Evolutionary conservation across 2,329 filamentous ascomycete genomes (phyloP), one percentile per base, ranked within the genome.

Genomic region (Sporothrix phasma): DNA sequence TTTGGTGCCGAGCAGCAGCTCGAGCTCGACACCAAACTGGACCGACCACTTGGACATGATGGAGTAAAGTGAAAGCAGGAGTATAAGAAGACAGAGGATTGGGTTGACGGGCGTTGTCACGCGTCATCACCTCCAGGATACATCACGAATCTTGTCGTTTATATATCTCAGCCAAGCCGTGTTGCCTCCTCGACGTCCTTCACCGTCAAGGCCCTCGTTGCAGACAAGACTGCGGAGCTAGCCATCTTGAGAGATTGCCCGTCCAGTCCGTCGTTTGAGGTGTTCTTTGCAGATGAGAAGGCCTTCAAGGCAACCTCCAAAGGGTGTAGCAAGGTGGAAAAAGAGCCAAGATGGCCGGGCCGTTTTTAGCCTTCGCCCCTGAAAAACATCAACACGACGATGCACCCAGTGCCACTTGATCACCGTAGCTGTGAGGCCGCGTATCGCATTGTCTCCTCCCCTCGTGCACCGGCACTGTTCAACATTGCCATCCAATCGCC

Each of bases 11-110:
- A 77, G 67, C 5, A 76, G 72, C 3, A 77, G 68, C 67, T 77
- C 75, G 24, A 77, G 70, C 67, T 77, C 75, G 22, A 77, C 66
- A 22, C 75, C 75, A 56, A 77, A 77, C 37, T 68, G 68, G 43
- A 72, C 67, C 2, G 65, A 37, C 53, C 62, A 54, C 17, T n/a
- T 43, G 43, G 49, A 17, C 17, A 41, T 43, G 11, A 5, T 34
- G 41, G 11, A 43, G 13, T 26, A n/a, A 3, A 46, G 4, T 37
- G 15, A 3, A 10, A 3, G 4, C 5, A 31, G 1, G 8, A 24
- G 13, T n/a, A 10, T 11, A 15, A 34, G 1, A 4, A 34, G 7
- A 10, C n/a, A 47, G 22, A 13, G 29, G 6, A 15, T n/a, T n/a
- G n/a, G 31, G 13, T 11, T 56, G 51, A 2, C 17, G n/a, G 26